Evolutionary conservation across 2,329 filamentous ascomycete species (phyloP).

Genomic region (Microthyrium microscopicum): DNA sequence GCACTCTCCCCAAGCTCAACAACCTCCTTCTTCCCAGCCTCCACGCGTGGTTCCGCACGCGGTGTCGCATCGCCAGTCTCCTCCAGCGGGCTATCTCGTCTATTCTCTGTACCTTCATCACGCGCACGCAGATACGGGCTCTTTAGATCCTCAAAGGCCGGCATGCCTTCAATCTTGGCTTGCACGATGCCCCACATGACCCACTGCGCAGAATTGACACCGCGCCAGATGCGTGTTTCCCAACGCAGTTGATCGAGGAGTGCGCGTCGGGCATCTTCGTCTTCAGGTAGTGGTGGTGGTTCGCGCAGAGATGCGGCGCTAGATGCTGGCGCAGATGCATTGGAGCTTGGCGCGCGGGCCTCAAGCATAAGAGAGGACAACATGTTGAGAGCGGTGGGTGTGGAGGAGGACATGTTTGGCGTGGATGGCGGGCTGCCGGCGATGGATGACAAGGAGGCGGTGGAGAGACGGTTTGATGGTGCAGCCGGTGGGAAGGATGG

Average conservation of each 20-base stretch:
- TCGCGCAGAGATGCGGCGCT: neutral
- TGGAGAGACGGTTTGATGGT: constrained; percentile 31
- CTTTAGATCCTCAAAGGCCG: constrained; percentile 26
- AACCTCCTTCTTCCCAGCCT: constrained; percentile 97
- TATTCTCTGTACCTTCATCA: neutral
- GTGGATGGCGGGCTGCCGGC: constrained; percentile 12
- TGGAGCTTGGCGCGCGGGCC: constrained; percentile 20
- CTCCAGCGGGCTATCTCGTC: neutral
- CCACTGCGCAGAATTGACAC: constrained; percentile 81
- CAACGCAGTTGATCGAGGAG: constrained; percentile 53
- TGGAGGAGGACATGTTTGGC: constrained; percentile 17
- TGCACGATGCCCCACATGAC: constrained; percentile 94
- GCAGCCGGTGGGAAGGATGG: constrained; percentile 44
- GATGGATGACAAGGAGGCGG: constrained; percentile 26
- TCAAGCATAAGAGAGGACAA: constrained; percentile 66
- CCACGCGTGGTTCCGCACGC: no score
- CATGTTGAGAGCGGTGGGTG: constrained; percentile 16
- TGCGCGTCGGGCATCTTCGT: constrained; percentile 44
- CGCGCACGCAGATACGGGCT: constrained; percentile 3
- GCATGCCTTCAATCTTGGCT: constrained; percentile 65
- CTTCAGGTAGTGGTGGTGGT: constrained; percentile 41
- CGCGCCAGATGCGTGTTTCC: constrained; percentile 71
- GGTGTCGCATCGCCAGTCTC: neutral
- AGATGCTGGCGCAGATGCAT: constrained; percentile 12
- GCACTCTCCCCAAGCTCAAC: no score